These are phyloP conservation scores for Solanum tarijense DNA, from an alignment of 257 asterid species.

Conservation along the genomic window DNA sequence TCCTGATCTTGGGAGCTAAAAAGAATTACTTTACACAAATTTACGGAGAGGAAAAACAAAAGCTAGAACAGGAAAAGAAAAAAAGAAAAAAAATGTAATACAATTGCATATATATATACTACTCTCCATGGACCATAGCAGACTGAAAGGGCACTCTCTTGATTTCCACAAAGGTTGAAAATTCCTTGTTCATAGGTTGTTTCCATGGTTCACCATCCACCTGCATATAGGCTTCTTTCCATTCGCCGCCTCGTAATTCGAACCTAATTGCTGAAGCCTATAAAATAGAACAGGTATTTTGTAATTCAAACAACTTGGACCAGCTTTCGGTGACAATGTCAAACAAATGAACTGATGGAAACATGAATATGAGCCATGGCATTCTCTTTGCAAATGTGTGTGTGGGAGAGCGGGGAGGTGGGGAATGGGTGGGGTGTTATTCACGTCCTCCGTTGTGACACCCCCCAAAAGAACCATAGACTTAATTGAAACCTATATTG, in stretches of 20 bases:
- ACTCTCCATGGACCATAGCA: slow-evolving; percentile 45
- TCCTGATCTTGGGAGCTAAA: background rate
- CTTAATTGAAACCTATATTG: background rate
- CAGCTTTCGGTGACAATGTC: background rate
- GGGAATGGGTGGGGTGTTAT: background rate
- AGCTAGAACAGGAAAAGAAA: background rate
- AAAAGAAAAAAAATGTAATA: background rate
- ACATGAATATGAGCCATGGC: background rate
- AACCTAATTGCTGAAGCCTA: slow-evolving; percentile 74
- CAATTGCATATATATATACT: background rate
- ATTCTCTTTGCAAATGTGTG: background rate
- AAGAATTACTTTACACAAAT: background rate
- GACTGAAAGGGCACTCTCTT: slow-evolving; percentile 57
- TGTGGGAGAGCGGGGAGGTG: background rate
- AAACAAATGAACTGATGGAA: background rate
- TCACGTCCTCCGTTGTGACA: background rate
- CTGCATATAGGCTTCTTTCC: slow-evolving; percentile 75
- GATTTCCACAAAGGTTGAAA: slow-evolving; percentile 64
- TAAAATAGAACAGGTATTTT: background rate
- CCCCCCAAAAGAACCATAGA: background rate
- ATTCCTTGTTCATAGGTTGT: slow-evolving; percentile 64
- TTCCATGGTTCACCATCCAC: slow-evolving; percentile 97
- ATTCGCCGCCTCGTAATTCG: slow-evolving; percentile 90
- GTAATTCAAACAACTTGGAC: background rate
- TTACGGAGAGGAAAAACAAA: background rate